Evolutionary conservation across 108 stramenopile genomes (phyloP), one percentile per base, ranked within the genome.

Genomic region (Nitzschia sp.): DNA sequence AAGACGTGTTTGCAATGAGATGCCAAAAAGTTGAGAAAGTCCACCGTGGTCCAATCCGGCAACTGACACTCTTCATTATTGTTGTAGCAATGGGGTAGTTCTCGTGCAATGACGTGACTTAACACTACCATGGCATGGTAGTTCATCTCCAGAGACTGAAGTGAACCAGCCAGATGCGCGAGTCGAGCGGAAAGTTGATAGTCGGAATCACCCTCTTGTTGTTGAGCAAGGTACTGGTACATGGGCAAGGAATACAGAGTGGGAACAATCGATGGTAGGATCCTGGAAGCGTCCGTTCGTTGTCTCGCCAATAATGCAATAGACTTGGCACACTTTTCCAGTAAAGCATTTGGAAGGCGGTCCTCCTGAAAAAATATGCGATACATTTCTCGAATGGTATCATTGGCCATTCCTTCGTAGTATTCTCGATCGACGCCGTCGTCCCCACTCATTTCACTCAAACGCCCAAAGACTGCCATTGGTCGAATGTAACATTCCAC

Each of bases 401-500:
- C 8, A 6, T 48, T 19, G 28, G 51, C 54, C 9, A 34, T 11
- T 19, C 19, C 36, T 3, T 67, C 34, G 1, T 38, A 6, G 17
- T 18, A 19, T 2, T 32, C 21, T 1, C 38, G 38, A 36, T 23
- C 25, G 1, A 17, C 21, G 1, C 38, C 26, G 47, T 29, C 19
- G 18, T 18, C 42, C n/a, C 6, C 19, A n/a, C 18, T 21, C 18
- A 4, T 35, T 34, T 24, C 58, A 6, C 31, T 46, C 9, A 65
- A 54, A 9, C 63, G 36, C 34, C 66, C 65, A 65, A 65, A 66
- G 3, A 45, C 42, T 2, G 65, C 51, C 36, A 74, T 25, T 1
- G 73, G 73, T 15, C 77, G 70, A 38, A 78, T 49, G 28, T 64
- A 71, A 45, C 59, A 71, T 59, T 78, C 77, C 61, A 67, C 30